Evolutionary conservation across 148 eudicot genomes (phyloP).

Genomic region (Amaranthus hypochondriacus): DNA sequence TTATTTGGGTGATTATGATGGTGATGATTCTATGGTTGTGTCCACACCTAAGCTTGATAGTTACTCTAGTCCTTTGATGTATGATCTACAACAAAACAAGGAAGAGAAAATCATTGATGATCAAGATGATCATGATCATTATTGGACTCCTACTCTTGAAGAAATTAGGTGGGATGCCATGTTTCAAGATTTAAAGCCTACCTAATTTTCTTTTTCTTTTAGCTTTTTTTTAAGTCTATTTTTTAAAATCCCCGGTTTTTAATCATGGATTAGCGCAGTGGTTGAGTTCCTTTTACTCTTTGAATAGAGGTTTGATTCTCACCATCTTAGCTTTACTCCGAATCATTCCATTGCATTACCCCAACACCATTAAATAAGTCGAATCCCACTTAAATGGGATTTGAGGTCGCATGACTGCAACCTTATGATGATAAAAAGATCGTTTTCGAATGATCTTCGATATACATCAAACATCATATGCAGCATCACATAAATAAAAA

Average conservation of each 20-base stretch:
- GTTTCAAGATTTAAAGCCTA: constrained; percentile 77
- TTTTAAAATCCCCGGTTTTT: too few relatives aligned
- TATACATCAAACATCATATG: too few relatives aligned
- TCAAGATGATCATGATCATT: constrained; percentile 34
- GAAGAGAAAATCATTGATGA: constrained; percentile 25
- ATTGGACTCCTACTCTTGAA: constrained; percentile 51
- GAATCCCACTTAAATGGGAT: too few relatives aligned
- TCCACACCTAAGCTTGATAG: constrained; percentile 42
- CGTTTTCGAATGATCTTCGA: too few relatives aligned
- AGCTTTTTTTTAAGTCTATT: neutral
- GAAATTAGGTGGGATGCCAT: constrained; percentile 78
- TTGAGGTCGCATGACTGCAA: too few relatives aligned
- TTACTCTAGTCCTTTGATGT: constrained; percentile 50
- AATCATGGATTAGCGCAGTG: neutral
- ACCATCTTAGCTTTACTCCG: too few relatives aligned
- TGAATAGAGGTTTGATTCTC: too few relatives aligned
- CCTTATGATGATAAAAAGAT: too few relatives aligned
- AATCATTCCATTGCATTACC: too few relatives aligned
- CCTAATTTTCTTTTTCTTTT: constrained; percentile 26
- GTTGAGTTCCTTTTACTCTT: neutral
- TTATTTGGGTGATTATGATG: constrained; percentile 24
- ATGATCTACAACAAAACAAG: constrained; percentile 29
- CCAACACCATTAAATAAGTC: too few relatives aligned
- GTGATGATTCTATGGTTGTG: constrained; percentile 30
- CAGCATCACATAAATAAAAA: too few relatives aligned